Base-by-base conservation (phyloP, 129 eudicot genomes). In the Saposhnikovia divaricata region DNA sequence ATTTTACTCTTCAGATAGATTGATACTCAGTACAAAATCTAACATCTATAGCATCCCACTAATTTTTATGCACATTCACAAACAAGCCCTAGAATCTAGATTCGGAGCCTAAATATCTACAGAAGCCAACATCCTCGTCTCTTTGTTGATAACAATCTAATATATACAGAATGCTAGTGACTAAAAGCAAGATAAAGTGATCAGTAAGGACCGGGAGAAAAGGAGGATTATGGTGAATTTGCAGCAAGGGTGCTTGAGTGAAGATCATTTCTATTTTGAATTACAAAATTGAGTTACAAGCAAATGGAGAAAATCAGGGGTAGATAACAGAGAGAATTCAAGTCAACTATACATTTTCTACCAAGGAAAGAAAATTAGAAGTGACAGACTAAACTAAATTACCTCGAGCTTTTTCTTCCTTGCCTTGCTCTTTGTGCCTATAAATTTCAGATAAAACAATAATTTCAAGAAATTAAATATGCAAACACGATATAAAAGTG, bases 341-440 rank as follows among this genome's bases (percentile, higher is more conserved):
- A 34, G 37, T 34, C 2, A 34, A 61, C 55, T 14, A 43, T 2
- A 23, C 4, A 40, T 11, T 42, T 23, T 44, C 27, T 15, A 45
- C 59, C 57, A 11, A 84, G 77, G 47, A 47, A 23, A 12, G 40
- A 25, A 39, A 39, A 80, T 25, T 66, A 66, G 13, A 28, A 28
- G 40, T 12, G 19, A 66, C 72, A 25, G 8, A 66, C 27, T 74
- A 31, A 69, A 50, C 45, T 38, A 75, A 46, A 47, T 78, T 82
- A 85, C 88, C 93, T 85, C 87, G 3, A 55, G 79, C 65, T 87
- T 72, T 81, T 79, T 84, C 86, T 85, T 85, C 83, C 81, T 85
- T 38, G 87, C 79, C 44, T 85, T 80, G 81, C 83, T 80, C 79
- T 69, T 89, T 27, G 82, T 80, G 82, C 81, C 90, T 89, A 77